Evolutionary conservation across 1,284 basidiomycete genomes (phyloP), one percentile per base, ranked within the genome.

Genomic region (Cerrena zonata): DNA sequence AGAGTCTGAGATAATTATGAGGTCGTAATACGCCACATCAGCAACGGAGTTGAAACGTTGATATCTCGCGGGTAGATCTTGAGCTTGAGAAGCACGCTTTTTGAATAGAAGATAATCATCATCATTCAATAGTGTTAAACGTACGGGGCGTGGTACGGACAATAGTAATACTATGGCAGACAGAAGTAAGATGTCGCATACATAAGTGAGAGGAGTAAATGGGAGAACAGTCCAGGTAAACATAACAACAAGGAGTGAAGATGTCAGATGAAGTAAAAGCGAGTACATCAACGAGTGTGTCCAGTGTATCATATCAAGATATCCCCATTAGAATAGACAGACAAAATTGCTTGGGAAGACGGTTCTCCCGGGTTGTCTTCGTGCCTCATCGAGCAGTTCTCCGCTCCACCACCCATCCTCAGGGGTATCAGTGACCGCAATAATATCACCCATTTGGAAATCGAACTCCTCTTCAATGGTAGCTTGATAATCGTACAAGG

Each of bases 321-420:
- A n/a, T n/a, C 15, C 30, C 30, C 7, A 7, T 15, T 34, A 86
- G 70, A 86, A 86, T 59, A 89, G 66, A 62, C 83, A 81, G 50
- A 91, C 84, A 66, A 94, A 94, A 67, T 95, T 95, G 69, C 90
- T 93, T 45, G 93, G 93, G 79, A 96, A 94, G 56, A 93, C 85
- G 60, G 89, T 86, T 48, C 86, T 75, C 12, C 92, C 92, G 3
- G 78, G 77, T 59, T 85, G 75, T 54, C 91, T 76, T 56, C 93
- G 75, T 27, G 80, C 79, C 64, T 95, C 94, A 61, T 96, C 93
- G 40, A 95, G 69, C 52, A 95, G 66, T 64, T 85, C 80, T 15
- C 90, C 89, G 49, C 84, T 88, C 93, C 92, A 95, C 93, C 93
- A 95, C 1, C 91, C 92, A 61, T 96, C 93, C 56, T 94, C 89